Evolutionary conservation across 306 rosid genomes (phyloP).

Genomic region (Pterocarpus santalinus): DNA sequence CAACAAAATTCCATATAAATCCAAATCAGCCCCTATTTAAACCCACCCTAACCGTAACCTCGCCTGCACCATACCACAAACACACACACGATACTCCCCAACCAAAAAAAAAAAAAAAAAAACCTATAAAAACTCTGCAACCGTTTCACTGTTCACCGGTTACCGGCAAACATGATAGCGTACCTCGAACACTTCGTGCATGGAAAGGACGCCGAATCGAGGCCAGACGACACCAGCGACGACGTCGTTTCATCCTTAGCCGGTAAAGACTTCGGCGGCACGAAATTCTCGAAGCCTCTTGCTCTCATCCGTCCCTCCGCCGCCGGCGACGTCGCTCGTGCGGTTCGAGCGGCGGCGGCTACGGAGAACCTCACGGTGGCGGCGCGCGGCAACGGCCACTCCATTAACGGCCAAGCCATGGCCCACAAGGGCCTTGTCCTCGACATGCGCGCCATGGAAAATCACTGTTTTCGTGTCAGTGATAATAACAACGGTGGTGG

Average conservation of each 20-base stretch:
- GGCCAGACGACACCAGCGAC: conserved; percentile 44
- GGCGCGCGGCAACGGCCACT: conserved; percentile 96
- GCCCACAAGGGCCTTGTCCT: conserved; percentile 79
- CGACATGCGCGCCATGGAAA: conserved; percentile 84
- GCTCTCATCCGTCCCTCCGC: conserved; percentile 62
- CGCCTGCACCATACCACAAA: conserved; percentile 1
- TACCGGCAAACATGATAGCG: conserved; percentile 72
- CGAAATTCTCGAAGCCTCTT: conserved; percentile 61
- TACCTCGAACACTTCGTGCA: conserved; percentile 73
- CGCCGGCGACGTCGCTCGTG: conserved; percentile 61
- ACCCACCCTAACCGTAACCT: conserved; percentile 3
- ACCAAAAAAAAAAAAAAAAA: background rate
- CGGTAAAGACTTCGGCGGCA: conserved; percentile 83
- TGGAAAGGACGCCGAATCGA: conserved; percentile 75
- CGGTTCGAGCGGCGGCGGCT: conserved; percentile 54
- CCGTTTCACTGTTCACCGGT: background rate
- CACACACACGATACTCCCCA: background rate
- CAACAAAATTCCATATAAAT: background rate
- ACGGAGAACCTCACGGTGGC: conserved; percentile 79
- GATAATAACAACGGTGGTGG: background rate
- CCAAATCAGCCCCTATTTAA: conserved; percentile 45
- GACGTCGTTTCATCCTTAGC: conserved; percentile 57
- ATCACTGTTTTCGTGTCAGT: background rate
- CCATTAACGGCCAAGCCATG: conserved; percentile 98
- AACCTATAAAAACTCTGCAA: background rate